A percentile compares a stretch with the other conserved stretches of the same genome.
Conservation (phyloP, 1,139 yeast species). For the Magnusiomyces magnusii region DNA sequence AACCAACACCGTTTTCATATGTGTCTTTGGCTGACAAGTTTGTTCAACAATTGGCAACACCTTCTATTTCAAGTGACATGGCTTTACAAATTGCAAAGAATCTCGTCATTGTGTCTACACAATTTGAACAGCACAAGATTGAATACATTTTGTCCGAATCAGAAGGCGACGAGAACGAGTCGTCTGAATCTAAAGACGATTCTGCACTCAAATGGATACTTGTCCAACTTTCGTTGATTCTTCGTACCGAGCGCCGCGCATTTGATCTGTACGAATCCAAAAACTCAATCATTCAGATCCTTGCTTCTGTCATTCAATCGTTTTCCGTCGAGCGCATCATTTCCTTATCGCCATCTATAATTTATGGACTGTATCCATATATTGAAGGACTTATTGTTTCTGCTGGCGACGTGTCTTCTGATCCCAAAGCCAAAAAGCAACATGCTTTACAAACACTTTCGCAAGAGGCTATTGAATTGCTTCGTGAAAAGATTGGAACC, state of each 20-base stretch:
- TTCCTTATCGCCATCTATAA: slow-evolving; percentile 3
- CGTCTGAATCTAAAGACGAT: slow-evolving; percentile 19
- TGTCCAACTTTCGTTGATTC: slow-evolving; percentile 49
- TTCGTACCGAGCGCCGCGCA: slow-evolving; percentile 36
- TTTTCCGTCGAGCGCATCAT: slow-evolving; percentile 10
- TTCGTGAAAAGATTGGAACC: slow-evolving; percentile 66
- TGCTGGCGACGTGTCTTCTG: slow-evolving; percentile 40
- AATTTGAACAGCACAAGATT: slow-evolving; percentile 47
- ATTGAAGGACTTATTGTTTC: slow-evolving; percentile 37
- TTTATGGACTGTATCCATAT: slow-evolving; percentile 6
- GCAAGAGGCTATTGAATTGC: slow-evolving; percentile 58
- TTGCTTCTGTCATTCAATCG: slow-evolving; percentile 31
- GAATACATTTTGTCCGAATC: slow-evolving; percentile 22
- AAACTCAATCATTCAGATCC: slow-evolving; percentile 43
- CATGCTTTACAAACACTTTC: slow-evolving; percentile 53
- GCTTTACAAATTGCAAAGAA: slow-evolving; percentile 63
- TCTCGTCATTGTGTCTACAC: slow-evolving; percentile 51
- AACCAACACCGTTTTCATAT: background rate
- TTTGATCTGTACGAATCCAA: slow-evolving; percentile 41
- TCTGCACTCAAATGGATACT: slow-evolving; percentile 58
- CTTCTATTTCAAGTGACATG: slow-evolving; percentile 55
- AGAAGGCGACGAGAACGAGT: slow-evolving; percentile 14
- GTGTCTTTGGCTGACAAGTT: slow-evolving; percentile 34
- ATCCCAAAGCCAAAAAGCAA: slow-evolving; percentile 38
- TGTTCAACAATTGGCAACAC: slow-evolving; percentile 76